phyloP scores from a whole-genome alignment of 345 rosid genomes.

The Lumnitzera littorea region DNA sequence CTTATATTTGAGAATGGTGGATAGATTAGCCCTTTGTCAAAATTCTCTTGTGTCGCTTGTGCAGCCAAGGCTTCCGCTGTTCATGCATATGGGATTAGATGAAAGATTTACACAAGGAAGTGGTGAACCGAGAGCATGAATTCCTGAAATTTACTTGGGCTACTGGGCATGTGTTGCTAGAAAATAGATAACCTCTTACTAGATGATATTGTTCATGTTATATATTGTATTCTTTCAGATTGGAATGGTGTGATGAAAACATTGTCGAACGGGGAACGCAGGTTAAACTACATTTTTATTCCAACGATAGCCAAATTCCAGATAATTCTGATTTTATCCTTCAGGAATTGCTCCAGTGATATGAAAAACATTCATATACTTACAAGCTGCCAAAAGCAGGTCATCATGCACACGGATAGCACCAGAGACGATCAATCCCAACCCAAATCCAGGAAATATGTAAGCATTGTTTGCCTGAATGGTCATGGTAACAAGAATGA shows the following conservation, averaged over 20 bases:
- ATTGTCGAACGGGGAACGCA: no score
- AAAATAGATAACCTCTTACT: no score
- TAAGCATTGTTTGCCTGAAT: slow-evolving; percentile 95
- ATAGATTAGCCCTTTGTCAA: slow-evolving; percentile 69
- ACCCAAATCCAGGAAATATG: slow-evolving; percentile 91
- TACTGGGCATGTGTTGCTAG: no score
- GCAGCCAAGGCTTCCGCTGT: slow-evolving; percentile 93
- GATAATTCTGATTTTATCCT: not conserved
- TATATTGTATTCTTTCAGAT: no score
- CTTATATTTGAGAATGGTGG: slow-evolving; percentile 91
- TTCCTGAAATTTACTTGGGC: no score
- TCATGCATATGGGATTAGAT: not conserved
- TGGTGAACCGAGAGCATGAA: no score
- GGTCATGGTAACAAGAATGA: not conserved
- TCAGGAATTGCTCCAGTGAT: not conserved
- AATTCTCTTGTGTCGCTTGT: slow-evolving; percentile 63
- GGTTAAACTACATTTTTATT: no score
- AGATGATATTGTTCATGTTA: no score
- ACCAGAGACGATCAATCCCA: slow-evolving; percentile 86
- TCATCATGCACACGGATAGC: slow-evolving; percentile 86
- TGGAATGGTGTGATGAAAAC: no score
- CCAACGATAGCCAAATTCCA: not conserved
- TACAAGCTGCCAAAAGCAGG: slow-evolving; percentile 98
- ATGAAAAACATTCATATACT: slow-evolving; percentile 21
- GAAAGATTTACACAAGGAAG: no score